phyloP scores from a whole-genome alignment of 1,139 yeast genomes.

The Yamadazyma triangularis region DNA sequence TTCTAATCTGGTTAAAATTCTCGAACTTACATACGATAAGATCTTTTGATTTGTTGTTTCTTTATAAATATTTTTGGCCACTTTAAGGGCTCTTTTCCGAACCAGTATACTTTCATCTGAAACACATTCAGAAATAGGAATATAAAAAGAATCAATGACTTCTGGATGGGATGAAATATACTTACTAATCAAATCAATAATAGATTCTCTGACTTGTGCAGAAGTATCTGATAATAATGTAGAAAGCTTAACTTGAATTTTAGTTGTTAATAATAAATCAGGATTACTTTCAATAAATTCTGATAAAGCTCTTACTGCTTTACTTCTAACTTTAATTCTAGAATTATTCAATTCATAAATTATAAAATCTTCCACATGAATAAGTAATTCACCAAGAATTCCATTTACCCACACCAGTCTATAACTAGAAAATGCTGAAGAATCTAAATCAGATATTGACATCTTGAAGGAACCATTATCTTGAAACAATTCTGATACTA shows the following conservation, averaged over 20 bases:
- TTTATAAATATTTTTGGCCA: conserved; percentile 47
- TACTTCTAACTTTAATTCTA: conserved; percentile 48
- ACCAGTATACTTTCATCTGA: conserved; percentile 63
- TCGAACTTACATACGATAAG: conserved; percentile 43
- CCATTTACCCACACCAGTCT: neutral
- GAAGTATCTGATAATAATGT: conserved; percentile 54
- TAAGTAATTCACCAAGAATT: neutral
- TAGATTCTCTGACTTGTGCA: conserved; percentile 72
- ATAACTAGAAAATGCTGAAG: neutral
- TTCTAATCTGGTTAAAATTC: conserved; percentile 50
- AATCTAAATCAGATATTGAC: neutral
- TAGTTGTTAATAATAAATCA: conserved; percentile 41
- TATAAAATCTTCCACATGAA: neutral
- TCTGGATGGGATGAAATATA: conserved; percentile 44
- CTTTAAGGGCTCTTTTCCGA: conserved; percentile 55
- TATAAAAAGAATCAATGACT: conserved; percentile 44
- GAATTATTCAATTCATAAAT: conserved; percentile 2
- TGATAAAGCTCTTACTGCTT: conserved; percentile 57
- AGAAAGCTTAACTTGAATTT: conserved; percentile 50
- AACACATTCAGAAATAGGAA: conserved; percentile 45
- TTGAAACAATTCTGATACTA: neutral
- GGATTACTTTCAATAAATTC: conserved; percentile 47
- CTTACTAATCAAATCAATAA: conserved; percentile 59
- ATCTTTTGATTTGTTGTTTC: conserved; percentile 26
- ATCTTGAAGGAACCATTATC: neutral